These are phyloP conservation scores for Madurella fahalii DNA, from an alignment of 2,329 filamentous ascomycete species.

Conservation along the genomic window DNA sequence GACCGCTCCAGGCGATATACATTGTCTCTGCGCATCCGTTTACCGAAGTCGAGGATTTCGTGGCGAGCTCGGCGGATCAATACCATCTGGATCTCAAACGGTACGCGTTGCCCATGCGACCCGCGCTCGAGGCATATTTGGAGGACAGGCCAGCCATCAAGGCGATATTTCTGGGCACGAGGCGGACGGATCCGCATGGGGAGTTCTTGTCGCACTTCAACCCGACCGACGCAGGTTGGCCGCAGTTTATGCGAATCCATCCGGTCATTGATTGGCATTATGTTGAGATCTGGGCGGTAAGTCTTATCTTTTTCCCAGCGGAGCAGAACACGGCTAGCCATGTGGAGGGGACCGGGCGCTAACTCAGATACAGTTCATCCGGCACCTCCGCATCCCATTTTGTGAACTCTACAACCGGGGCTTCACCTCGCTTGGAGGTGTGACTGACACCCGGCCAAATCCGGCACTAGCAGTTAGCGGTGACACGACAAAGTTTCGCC, in stretches of 20 bases:
- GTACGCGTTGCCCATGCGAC: slow-evolving; percentile 75
- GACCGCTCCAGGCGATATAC: slow-evolving; percentile 73
- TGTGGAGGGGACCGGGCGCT: slow-evolving; percentile 8
- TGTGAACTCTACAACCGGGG: slow-evolving; percentile 82
- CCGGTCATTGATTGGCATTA: slow-evolving; percentile 98
- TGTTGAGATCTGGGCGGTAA: slow-evolving; percentile 85
- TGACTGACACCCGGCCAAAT: slow-evolving; percentile 84
- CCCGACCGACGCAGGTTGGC: slow-evolving; percentile 85
- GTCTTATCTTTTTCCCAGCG: slow-evolving; percentile 36
- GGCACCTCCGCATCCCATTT: slow-evolving; percentile 74
- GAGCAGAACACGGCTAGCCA: neutral
- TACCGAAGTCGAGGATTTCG: slow-evolving; percentile 79
- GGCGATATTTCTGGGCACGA: slow-evolving; percentile 82
- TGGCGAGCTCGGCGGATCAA: slow-evolving; percentile 56
- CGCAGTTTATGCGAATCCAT: slow-evolving; percentile 85
- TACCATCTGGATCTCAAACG: slow-evolving; percentile 75
- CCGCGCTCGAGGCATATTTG: slow-evolving; percentile 75
- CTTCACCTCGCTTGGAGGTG: slow-evolving; percentile 90
- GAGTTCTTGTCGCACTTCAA: slow-evolving; percentile 76
- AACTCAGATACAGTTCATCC: slow-evolving; percentile 61
- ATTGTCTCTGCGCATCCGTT: slow-evolving; percentile 84
- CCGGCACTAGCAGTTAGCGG: slow-evolving; percentile 54
- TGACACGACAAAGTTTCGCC: slow-evolving; percentile 50
- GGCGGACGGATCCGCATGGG: slow-evolving; percentile 89
- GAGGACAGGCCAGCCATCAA: slow-evolving; percentile 58